Evolutionary conservation across 1,284 basidiomycete species (phyloP).

Genomic region (Thelephora terrestris): DNA sequence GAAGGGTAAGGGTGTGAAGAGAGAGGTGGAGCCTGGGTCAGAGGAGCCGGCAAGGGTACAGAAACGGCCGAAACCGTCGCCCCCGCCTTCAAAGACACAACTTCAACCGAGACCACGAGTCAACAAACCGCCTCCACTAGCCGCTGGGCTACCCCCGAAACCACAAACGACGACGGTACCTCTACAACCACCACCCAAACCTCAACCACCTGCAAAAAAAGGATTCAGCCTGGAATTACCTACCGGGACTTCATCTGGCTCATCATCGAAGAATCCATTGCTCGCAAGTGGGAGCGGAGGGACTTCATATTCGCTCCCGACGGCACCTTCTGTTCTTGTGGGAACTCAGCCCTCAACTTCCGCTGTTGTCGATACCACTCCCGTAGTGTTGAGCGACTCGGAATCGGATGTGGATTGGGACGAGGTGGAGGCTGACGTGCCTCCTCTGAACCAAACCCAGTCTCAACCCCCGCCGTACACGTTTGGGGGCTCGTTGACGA

Average conservation of each 20-base stretch:
- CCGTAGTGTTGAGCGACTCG: conserved; percentile 30
- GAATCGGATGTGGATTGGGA: conserved; percentile 43
- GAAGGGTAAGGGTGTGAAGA: no score
- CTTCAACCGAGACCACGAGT: no score
- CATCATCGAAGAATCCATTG: conserved; percentile 9
- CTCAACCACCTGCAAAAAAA: conserved; percentile 6
- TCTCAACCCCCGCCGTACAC: conserved; percentile 6
- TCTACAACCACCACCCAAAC: conserved; percentile 11
- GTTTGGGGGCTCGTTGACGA: conserved; percentile 14
- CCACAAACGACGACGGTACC: conserved; percentile 5
- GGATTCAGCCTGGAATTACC: background rate
- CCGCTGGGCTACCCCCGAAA: no score
- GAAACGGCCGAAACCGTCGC: conserved; percentile 30
- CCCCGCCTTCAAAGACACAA: conserved; percentile 15
- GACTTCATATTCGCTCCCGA: conserved; percentile 11
- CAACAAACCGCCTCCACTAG: no score
- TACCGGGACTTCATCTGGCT: conserved; percentile 12
- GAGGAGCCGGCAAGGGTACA: conserved; percentile 4
- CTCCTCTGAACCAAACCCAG: conserved; percentile 8
- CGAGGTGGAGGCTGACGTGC: conserved; percentile 25
- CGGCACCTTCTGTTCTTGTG: conserved; percentile 9
- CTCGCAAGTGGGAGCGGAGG: conserved; percentile 3
- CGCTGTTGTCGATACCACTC: conserved; percentile 1
- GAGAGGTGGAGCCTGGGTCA: no score
- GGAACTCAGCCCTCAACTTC: conserved; percentile 15